Base-by-base conservation (phyloP, 2,329 filamentous ascomycete species). In the Triangularia setosa region DNA sequence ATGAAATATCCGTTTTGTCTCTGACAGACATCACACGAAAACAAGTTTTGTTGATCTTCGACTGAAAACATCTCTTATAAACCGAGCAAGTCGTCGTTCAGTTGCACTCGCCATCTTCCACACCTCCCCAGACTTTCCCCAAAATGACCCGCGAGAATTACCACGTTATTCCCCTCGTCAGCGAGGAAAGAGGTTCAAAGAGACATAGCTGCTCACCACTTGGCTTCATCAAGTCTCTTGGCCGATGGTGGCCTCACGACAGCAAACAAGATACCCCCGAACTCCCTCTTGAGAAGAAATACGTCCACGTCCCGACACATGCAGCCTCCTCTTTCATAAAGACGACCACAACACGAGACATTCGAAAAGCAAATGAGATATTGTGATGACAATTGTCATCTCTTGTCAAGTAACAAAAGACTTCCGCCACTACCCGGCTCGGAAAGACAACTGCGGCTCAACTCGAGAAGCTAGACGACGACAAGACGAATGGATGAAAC, bases 301-400 rank as follows among this genome's bases (percentile, higher is more conserved):
- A 72, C 61, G 62, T 67, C 56, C 70, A 77, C 66, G 68, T 73
- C 9, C 81, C 81, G 2, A 76, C 71, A n/a, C 76, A 81, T 64
- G 79, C 80, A 1, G 77, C 75, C 1, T 65, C 74, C 4, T 77
- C 78, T 4, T 80, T 79, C 67, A 69, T 82, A 58, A 75, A 71
- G 68, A 81, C 78, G 6, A 75, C 79, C 3, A 79, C 80, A 4
- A 70, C 79, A 2, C 55, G 48, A 5, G 25, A 18, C n/a, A 70
- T 70, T 18, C 64, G 53, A 24, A 60, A 23, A 18, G 69, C 69
- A 6, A 71, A 71, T 59, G 69, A 69, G 28, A 64, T 70, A 30
- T 55, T 70, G n/a, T 70, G 65, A 70, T 33, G 27, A 27, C 40
- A 25, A 24, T n/a, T 28, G 21, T 33, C 57, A 52, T 40, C 60